Base-by-base conservation (phyloP, 2,329 filamentous ascomycete genomes). In the Claviceps africana region DNA sequence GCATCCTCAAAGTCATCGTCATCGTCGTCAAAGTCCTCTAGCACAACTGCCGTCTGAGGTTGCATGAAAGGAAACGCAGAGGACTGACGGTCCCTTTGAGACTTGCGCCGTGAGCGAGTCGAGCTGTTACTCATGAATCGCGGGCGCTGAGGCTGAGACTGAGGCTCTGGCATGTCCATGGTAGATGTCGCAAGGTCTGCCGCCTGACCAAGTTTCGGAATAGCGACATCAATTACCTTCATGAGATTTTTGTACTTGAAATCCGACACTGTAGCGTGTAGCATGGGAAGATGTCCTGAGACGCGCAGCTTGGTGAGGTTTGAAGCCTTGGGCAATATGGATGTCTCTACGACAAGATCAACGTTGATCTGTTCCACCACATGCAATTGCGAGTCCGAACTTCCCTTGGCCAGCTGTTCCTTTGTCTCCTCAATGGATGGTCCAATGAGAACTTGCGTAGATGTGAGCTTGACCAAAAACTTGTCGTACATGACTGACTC, bases 401-500 rank as follows among this genome's bases (percentile, higher is more conserved):
- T 79, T 56, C 80, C 78, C 30, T 81, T 75, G 13, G 78, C 77
- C 3, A 98, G 74, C 59, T 96, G 88, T 4, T 82, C 77, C 63
- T 91, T 93, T 0, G 94, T 93, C 57, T 88, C 86, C 51, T 94
- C 85, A 47, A 98, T 88, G 0, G 91, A 94, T 0, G 90, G 89
- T 0, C 93, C 93, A 56, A 98, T 95, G 45, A 99, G 77, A 19
- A 98, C 82, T 67, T 99, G 93, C 0, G 93, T 98, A 0, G 91
- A 95, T 21, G 94, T 85, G 30, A 99, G 75, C 63, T 95, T 95
- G 59, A 99, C 79, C 43, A 88, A 74, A 66, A 98, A 99, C 52
- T 89, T 93, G 74, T 99, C 93, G 64, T 99, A 99, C 86, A 99
- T 95, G 60, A 95, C 75, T 17, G 85, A 86, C 65, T 97, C 89